Evolutionary conservation across 148 eudicot species (phyloP).

Genomic region (Dianthus caryophyllus): DNA sequence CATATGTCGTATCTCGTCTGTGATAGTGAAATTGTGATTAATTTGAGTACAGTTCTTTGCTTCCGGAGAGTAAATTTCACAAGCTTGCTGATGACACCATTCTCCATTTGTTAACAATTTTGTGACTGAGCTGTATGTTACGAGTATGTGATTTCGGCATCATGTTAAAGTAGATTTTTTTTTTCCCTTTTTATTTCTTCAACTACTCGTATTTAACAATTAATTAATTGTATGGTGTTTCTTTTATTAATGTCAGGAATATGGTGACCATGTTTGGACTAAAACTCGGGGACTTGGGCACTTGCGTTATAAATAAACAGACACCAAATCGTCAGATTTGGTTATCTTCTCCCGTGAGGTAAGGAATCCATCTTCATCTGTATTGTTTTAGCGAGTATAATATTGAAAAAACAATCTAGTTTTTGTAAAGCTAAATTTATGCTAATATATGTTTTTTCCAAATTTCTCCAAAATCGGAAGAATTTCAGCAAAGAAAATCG

Average conservation of each 20-base stretch:
- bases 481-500: too few relatives aligned
- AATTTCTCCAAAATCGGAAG: too few relatives aligned
- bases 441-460: too few relatives aligned
- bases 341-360: constrained; percentile 98
- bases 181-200: background rate
- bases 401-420: background rate
- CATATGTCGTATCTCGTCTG: too few relatives aligned
- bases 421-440: background rate
- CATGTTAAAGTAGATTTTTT: background rate
- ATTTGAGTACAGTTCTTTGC: constrained; percentile 56
- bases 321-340: constrained; percentile 94
- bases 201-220: background rate
- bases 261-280: constrained; percentile 74
- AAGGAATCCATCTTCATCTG: constrained; percentile 10
- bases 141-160: background rate
- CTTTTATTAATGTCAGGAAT: constrained; percentile 45
- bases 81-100: constrained; percentile 82
- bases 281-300: constrained; percentile 74
- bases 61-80: constrained; percentile 83
- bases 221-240: too few relatives aligned
- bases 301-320: constrained; percentile 91
- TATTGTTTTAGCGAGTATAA: background rate
- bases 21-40: constrained; percentile 42
- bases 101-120: constrained; percentile 48
- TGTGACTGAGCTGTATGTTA: too few relatives aligned